Evolutionary conservation across 2,329 filamentous ascomycete genomes (phyloP).

Genomic region (Geoglossum cookeanum): DNA sequence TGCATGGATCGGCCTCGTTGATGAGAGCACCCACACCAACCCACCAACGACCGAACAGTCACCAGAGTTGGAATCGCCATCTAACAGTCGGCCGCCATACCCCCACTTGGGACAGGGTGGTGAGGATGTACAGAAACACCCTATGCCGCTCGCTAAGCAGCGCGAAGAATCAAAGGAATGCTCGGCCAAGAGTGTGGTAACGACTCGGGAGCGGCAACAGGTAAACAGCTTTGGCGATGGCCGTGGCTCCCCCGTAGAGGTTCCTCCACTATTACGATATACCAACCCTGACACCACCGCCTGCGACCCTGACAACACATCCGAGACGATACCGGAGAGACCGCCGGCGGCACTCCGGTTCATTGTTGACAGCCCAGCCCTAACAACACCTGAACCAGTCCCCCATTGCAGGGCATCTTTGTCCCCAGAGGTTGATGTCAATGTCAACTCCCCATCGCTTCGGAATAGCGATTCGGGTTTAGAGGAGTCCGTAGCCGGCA

Average conservation of each 20-base stretch:
- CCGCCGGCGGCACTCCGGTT: background rate
- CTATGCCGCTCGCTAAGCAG: background rate
- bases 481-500: background rate
- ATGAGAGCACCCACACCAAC: background rate
- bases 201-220: background rate
- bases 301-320: too few species aligned
- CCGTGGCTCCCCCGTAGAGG: background rate
- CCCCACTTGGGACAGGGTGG: background rate
- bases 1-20: background rate
- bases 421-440: background rate
- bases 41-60: background rate
- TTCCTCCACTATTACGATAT: too few species aligned
- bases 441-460: background rate
- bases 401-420: background rate
- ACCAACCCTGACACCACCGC: too few species aligned
- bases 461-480: background rate
- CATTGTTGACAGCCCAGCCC: background rate
- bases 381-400: background rate
- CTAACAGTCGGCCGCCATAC: background rate
- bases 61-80: background rate
- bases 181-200: background rate
- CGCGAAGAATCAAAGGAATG: background rate
- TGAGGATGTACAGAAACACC: background rate
- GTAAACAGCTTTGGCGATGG: background rate
- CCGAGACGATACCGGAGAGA: background rate